These are phyloP conservation scores for Sporothrix euskadiensis DNA, from an alignment of 2,329 filamentous ascomycete genomes.

Conservation along the genomic window DNA sequence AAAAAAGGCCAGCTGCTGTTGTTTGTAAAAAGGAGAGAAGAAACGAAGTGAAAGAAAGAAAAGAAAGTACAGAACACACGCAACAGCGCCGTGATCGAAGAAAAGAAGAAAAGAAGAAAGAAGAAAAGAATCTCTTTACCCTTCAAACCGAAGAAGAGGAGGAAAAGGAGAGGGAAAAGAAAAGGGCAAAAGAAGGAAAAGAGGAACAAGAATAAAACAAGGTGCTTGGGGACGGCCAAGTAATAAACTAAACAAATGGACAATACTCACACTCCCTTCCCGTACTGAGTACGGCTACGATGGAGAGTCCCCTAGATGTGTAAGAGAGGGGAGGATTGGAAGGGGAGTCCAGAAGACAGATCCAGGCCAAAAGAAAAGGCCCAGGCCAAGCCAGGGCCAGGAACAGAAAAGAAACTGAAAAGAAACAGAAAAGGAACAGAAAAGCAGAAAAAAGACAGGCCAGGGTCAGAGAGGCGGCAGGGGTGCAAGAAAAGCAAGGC, in stretches of 20 bases:
- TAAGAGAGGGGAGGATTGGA: slow-evolving; percentile 33
- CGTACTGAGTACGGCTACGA: neutral
- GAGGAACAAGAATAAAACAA: slow-evolving; percentile 30
- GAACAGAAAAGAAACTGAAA: neutral
- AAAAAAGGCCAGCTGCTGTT: slow-evolving; percentile 47
- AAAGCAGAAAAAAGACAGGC: neutral
- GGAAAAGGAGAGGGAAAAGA: neutral
- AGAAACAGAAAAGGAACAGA: neutral
- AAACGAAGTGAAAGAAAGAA: slow-evolving; percentile 44
- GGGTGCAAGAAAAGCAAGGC: slow-evolving; percentile 42
- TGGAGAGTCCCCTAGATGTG: neutral
- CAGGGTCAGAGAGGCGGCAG: slow-evolving; percentile 1
- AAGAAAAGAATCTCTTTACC: slow-evolving; percentile 28
- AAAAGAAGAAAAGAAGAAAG: slow-evolving; percentile 29
- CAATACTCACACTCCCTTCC: slow-evolving; percentile 16
- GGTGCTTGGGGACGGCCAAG: slow-evolving; percentile 22
- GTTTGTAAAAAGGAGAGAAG: slow-evolving; percentile 30
- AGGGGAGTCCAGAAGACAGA: slow-evolving; percentile 37
- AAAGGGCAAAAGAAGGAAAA: slow-evolving; percentile 25
- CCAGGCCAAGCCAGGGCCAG: neutral
- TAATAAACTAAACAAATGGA: slow-evolving; percentile 34
- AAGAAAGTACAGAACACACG: slow-evolving; percentile 44
- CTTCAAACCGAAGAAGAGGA: slow-evolving; percentile 34
- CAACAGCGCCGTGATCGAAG: slow-evolving; percentile 35
- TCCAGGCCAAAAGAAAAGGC: neutral